Percentiles rank a stretch among this genome's conserved stretches.
Conservation (phyloP, 1,284 basidiomycete genomes). For the Microstroma glucosiphilum region DNA sequence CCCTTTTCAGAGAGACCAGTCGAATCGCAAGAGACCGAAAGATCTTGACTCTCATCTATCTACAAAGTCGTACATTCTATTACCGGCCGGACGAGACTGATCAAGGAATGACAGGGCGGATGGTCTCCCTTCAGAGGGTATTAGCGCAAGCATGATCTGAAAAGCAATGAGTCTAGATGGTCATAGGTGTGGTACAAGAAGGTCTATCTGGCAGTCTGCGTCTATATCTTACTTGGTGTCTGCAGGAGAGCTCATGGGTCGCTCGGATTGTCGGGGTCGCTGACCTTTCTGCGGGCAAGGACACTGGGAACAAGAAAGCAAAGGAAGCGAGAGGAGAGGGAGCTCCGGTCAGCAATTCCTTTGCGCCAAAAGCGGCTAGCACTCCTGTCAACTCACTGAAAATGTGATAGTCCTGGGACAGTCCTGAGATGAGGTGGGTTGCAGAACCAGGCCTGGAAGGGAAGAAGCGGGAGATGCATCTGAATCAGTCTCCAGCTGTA, state of each 20-base stretch:
- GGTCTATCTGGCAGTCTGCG: too few species aligned
- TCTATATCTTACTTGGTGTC: background rate
- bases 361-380: background rate
- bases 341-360: slow-evolving; percentile 53
- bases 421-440: slow-evolving; percentile 30
- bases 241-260: background rate
- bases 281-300: slow-evolving; percentile 72
- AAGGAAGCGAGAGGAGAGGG: slow-evolving; percentile 57
- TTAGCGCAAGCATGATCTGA: background rate
- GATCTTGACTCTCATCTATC: background rate
- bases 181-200: too few species aligned
- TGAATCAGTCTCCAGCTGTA: slow-evolving; percentile 15
- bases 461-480: background rate
- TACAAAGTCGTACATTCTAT: background rate
- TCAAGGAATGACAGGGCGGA: background rate
- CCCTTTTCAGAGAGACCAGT: too few species aligned
- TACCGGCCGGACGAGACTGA: background rate
- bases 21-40: too few species aligned
- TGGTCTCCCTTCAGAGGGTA: background rate
- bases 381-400: slow-evolving; percentile 17
- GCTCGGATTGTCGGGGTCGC: slow-evolving; percentile 58
- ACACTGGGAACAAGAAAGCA: background rate
- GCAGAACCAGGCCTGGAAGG: slow-evolving; percentile 25
- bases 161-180: background rate
- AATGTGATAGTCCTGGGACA: slow-evolving; percentile 33